A percentile compares a stretch with the other conserved stretches of the same genome.
Evolutionary conservation across 2,329 filamentous ascomycete genomes (phyloP).

Genomic region (Sodiomyces alkalinus): DNA sequence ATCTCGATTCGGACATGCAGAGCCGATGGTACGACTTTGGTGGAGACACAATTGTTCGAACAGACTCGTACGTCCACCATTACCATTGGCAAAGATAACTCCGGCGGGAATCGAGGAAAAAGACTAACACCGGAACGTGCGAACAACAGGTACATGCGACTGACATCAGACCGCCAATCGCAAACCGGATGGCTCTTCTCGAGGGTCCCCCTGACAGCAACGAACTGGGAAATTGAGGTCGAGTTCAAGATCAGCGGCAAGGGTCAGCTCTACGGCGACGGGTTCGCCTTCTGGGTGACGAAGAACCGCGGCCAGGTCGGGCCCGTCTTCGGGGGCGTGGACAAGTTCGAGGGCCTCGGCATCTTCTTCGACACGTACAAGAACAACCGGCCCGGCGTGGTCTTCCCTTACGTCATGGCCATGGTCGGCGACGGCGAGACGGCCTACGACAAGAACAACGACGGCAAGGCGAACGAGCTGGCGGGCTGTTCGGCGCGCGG

Average conservation of each 20-base stretch:
- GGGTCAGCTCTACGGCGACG: conserved; percentile 85
- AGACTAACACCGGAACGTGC: conserved; percentile 11
- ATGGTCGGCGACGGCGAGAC: conserved; percentile 92
- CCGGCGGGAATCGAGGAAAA: background rate
- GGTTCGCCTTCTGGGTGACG: conserved; percentile 95
- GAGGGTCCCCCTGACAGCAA: conserved; percentile 83
- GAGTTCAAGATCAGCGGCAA: conserved; percentile 90
- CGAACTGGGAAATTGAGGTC: conserved; percentile 96
- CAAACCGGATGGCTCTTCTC: conserved; percentile 91
- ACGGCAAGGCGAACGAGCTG: conserved; percentile 85
- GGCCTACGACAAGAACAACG: conserved; percentile 79
- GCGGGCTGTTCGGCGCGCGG: conserved; percentile 91
- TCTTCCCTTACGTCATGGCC: conserved; percentile 97
- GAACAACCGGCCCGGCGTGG: conserved; percentile 90
- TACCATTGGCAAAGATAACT: background rate
- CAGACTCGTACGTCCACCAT: conserved; percentile 41
- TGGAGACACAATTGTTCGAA: conserved; percentile 75
- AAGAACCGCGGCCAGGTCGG: conserved; percentile 74
- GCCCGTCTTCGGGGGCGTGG: conserved; percentile 72
- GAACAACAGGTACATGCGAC: conserved; percentile 62
- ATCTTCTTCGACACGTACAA: conserved; percentile 99
- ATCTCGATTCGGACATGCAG: conserved; percentile 95
- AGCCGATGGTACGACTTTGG: conserved; percentile 99
- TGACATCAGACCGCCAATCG: conserved; percentile 80
- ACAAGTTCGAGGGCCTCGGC: conserved; percentile 86